phyloP scores from a whole-genome alignment of 176 grass and related monocot species.

The Calamus simplicifolius region DNA sequence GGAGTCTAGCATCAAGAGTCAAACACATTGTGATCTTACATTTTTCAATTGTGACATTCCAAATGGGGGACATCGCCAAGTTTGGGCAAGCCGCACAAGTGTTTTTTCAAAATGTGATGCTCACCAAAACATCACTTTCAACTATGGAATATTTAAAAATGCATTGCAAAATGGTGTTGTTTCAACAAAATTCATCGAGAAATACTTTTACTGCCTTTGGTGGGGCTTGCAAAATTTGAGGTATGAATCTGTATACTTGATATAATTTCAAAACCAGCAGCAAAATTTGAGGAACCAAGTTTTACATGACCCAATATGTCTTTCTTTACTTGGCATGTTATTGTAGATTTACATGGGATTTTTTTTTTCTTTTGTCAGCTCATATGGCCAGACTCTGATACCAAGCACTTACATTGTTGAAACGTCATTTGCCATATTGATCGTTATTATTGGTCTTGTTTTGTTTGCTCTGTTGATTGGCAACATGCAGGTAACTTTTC shows the following conservation, averaged over 20 bases:
- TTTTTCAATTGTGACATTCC: constrained; percentile 49
- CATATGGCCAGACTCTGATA: constrained; percentile 44
- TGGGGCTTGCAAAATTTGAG: constrained; percentile 90
- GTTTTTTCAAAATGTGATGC: constrained; percentile 39
- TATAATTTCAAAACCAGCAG: too few relatives aligned
- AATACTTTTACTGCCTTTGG: constrained; percentile 86
- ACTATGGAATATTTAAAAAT: constrained; percentile 35
- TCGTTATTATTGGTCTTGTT: constrained; percentile 68
- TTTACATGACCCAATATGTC: too few relatives aligned
- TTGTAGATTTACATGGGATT: neutral
- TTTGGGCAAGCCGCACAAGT: constrained; percentile 8
- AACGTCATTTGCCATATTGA: constrained; percentile 69
- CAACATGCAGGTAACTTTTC: constrained; percentile 68
- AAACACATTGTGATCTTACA: constrained; percentile 12
- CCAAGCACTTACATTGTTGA: constrained; percentile 70
- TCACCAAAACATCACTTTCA: neutral
- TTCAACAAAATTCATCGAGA: constrained; percentile 46
- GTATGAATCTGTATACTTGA: constrained; percentile 15
- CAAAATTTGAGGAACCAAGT: too few relatives aligned
- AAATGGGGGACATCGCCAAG: neutral
- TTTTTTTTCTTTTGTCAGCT: constrained; percentile 39
- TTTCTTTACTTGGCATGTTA: neutral
- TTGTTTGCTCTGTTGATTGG: constrained; percentile 82
- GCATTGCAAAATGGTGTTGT: constrained; percentile 28
- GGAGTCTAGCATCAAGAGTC: neutral